phyloP scores from a whole-genome alignment of 2,329 filamentous ascomycete genomes.

The Colletotrichum musae region DNA sequence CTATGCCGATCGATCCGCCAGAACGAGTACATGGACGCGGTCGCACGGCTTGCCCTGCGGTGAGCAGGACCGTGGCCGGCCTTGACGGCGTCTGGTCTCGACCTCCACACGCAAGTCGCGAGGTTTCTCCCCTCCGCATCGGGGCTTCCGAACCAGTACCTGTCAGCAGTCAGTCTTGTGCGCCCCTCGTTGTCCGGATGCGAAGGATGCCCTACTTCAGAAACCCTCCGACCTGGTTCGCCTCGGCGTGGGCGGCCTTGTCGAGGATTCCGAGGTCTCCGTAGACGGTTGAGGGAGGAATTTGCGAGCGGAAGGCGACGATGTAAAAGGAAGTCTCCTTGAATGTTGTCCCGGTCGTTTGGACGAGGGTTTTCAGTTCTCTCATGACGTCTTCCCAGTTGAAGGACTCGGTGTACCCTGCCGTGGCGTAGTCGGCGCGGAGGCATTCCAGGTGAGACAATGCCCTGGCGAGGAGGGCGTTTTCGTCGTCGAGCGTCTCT shows the following conservation, averaged over 20 bases:
- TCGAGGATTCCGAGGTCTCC: constrained; percentile 81
- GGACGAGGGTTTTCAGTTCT: constrained; percentile 67
- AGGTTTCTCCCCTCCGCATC: constrained; percentile 81
- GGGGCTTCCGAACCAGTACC: constrained; percentile 89
- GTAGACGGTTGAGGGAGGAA: constrained; percentile 74
- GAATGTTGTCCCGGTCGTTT: constrained; percentile 68
- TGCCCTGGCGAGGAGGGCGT: constrained; percentile 79
- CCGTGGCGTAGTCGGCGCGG: constrained; percentile 81
- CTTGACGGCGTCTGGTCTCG: constrained; percentile 70
- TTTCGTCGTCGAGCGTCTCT: constrained; percentile 73
- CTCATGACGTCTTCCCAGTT: constrained; percentile 80
- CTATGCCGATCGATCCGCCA: constrained; percentile 80
- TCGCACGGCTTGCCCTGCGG: constrained; percentile 75
- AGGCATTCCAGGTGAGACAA: constrained; percentile 75
- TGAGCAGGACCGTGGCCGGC: constrained; percentile 74
- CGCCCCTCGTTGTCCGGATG: constrained; percentile 1
- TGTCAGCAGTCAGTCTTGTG: constrained; percentile 49
- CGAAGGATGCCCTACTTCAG: constrained; percentile 68
- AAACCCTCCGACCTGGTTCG: constrained; percentile 83
- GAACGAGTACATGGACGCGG: constrained; percentile 73
- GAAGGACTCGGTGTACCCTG: constrained; percentile 80
- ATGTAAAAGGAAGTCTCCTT: constrained; percentile 80
- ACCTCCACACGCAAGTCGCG: constrained; percentile 82
- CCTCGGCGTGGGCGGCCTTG: constrained; percentile 84
- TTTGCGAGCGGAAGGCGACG: constrained; percentile 84